Evolutionary conservation across 1,284 basidiomycete genomes (phyloP).

Genomic region (Cryptococcus sp.): DNA sequence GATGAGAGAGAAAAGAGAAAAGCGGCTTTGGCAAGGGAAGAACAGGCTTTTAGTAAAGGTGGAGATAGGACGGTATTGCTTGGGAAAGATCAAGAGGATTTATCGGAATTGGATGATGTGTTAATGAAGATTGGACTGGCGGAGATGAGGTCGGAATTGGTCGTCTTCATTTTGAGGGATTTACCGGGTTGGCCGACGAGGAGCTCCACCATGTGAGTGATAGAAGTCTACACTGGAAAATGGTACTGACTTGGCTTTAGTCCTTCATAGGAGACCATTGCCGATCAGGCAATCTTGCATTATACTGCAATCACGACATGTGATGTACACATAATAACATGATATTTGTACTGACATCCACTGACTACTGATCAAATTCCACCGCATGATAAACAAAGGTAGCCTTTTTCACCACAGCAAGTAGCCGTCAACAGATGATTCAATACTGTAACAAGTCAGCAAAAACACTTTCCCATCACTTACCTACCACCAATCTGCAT

Average conservation of each 20-base stretch:
- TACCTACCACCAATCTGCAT: slow-evolving; percentile 21
- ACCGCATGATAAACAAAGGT: no score
- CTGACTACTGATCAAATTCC: no score
- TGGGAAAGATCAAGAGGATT: slow-evolving; percentile 41
- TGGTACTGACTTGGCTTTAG: no score
- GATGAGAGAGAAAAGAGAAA: slow-evolving; percentile 63
- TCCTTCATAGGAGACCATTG: no score
- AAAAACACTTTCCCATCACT: neutral
- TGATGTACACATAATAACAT: no score
- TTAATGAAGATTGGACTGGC: slow-evolving; percentile 65
- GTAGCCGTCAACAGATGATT: no score
- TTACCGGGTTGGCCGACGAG: slow-evolving; percentile 49
- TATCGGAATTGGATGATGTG: slow-evolving; percentile 42
- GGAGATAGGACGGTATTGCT: slow-evolving; percentile 26
- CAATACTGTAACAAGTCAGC: no score
- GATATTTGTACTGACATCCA: no score
- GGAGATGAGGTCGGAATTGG: slow-evolving; percentile 75
- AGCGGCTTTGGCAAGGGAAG: slow-evolving; percentile 69
- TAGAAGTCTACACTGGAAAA: no score
- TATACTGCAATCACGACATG: no score
- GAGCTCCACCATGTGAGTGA: neutral
- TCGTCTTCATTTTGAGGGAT: slow-evolving; percentile 78
- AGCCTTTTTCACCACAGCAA: no score
- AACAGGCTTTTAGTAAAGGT: slow-evolving; percentile 65
- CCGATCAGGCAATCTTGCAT: no score